Base-by-base conservation (phyloP, 1,284 basidiomycete species). In the Heterobasidion annosum region DNA sequence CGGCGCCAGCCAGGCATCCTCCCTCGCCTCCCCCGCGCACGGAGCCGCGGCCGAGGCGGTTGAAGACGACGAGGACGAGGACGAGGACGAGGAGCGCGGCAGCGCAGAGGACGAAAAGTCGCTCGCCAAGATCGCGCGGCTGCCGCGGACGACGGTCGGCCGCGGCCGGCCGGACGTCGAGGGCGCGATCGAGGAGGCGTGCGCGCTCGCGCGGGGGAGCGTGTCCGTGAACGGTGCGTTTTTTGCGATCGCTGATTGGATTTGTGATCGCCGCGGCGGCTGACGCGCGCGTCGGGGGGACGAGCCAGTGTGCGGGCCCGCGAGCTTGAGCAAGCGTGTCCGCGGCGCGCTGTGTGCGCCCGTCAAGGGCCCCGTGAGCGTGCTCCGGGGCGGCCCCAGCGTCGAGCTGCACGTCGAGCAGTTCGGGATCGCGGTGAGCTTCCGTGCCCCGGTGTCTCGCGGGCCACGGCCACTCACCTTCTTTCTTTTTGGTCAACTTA, bases 341-440 rank as follows among this genome's bases (percentile, higher is more conserved):
- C 70, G 77, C 1, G 54, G 54, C 2, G 72, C 71, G 2, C 58
- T 80, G 50, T 63, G 71, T 10, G 68, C 71, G 42, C 66, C 69
- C 0, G 63, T 70, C 9, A 68, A 71, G 1, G 67, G 69, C 5
- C 68, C 67, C 16, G 42, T 47, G 5, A 65, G 62, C 13, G 60
- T 76, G 2, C 59, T 78, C 51, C 65, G 65, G 13, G 75, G 77
- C 32, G 71, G 72, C 0, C 70, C 76, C 2, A 73, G 66, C 51
- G 67, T 78, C 16, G 68, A 67, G 12, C 61, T 79, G 33, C 72
- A 76, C 61, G 70, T 78, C 15, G 79, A 80, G 59, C 67, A 72
- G 37, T 78, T 74, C 62, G 75, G 73, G 15, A 74, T 72, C 50
- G 71, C 71, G 16, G 55, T 55, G 35, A 34, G 54, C 51, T 10